Percentiles rank a stretch among this genome's conserved stretches.
phyloP scores from a whole-genome alignment of 1,284 basidiomycete genomes.

The Uromyces viciae-fabae region DNA sequence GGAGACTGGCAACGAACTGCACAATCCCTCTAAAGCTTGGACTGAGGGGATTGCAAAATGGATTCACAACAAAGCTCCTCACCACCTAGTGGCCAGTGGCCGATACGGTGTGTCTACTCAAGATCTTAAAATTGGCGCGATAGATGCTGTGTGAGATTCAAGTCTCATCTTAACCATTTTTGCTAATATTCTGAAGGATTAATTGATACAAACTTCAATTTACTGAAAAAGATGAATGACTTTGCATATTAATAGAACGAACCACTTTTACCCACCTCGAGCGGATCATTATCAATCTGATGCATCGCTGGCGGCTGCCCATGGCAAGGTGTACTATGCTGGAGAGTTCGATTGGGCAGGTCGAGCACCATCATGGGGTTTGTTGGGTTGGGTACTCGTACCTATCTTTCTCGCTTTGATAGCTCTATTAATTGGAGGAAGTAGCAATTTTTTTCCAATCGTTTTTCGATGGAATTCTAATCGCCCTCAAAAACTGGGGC shows the following conservation, averaged over 20 bases:
- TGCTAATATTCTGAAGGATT: too few relatives aligned
- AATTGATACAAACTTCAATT: not conserved
- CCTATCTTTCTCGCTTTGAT: constrained; percentile 31
- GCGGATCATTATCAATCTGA: constrained; percentile 38
- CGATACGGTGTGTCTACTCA: constrained; percentile 27
- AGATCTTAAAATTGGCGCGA: constrained; percentile 18
- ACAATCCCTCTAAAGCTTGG: constrained; percentile 53
- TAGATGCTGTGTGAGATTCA: constrained; percentile 28
- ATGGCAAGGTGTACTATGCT: constrained; percentile 50
- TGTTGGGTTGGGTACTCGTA: constrained; percentile 22
- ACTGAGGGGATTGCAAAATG: constrained; percentile 53
- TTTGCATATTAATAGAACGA: constrained; percentile 44
- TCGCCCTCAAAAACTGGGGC: constrained; percentile 6
- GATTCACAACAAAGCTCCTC: constrained; percentile 54
- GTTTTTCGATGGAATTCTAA: not conserved
- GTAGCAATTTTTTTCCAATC: constrained; percentile 24
- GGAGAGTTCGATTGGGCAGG: constrained; percentile 53
- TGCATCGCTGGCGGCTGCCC: constrained; percentile 46
- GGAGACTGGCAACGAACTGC: constrained; percentile 57
- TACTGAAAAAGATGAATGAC: not conserved
- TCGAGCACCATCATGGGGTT: constrained; percentile 8
- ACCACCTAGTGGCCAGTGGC: constrained; percentile 52
- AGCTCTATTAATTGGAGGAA: constrained; percentile 1
- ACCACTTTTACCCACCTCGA: constrained; percentile 49
- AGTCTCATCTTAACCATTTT: too few relatives aligned